A percentile compares a stretch with the other conserved stretches of the same genome.
Conservation (phyloP, 2,329 filamentous ascomycete genomes). For the Botrytis elliptica region DNA sequence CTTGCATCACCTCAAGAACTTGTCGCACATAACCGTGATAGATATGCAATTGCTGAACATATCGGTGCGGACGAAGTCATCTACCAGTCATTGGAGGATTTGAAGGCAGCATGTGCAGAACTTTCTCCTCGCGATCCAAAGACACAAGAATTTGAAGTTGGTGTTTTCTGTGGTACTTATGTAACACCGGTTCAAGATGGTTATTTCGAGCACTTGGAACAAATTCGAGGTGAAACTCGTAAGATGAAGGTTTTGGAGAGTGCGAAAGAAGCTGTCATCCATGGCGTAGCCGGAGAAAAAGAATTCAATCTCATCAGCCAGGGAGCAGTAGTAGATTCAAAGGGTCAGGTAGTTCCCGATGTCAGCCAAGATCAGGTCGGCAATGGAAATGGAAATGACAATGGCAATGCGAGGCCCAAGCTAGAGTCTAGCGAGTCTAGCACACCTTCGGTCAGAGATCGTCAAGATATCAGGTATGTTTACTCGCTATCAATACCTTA, state of each 20-base stretch:
- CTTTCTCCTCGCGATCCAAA: constrained; percentile 57
- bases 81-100: constrained; percentile 72
- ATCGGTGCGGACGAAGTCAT: constrained; percentile 76
- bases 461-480: constrained; percentile 40
- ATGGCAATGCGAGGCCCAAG: constrained; percentile 32
- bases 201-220: constrained; percentile 80
- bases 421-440: constrained; percentile 34
- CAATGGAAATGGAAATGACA: constrained; percentile 29
- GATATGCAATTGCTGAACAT: constrained; percentile 60
- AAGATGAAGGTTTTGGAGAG: constrained; percentile 66
- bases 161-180: constrained; percentile 88
- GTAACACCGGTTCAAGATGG: constrained; percentile 73
- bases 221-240: constrained; percentile 66
- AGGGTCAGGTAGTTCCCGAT: constrained; percentile 55
- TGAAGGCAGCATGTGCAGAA: constrained; percentile 76
- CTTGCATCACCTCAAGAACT: constrained; percentile 69
- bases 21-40: constrained; percentile 66
- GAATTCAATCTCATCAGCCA: constrained; percentile 63
- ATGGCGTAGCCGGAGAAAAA: constrained; percentile 58
- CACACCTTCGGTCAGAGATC: constrained; percentile 38
- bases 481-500: neutral
- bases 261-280: constrained; percentile 62
- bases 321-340: constrained; percentile 55
- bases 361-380: constrained; percentile 20
- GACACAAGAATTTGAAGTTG: constrained; percentile 74